Evolutionary conservation across 371 early-diverging fungal genomes (phyloP).

Genomic region (Dichotomocladium elegans): DNA sequence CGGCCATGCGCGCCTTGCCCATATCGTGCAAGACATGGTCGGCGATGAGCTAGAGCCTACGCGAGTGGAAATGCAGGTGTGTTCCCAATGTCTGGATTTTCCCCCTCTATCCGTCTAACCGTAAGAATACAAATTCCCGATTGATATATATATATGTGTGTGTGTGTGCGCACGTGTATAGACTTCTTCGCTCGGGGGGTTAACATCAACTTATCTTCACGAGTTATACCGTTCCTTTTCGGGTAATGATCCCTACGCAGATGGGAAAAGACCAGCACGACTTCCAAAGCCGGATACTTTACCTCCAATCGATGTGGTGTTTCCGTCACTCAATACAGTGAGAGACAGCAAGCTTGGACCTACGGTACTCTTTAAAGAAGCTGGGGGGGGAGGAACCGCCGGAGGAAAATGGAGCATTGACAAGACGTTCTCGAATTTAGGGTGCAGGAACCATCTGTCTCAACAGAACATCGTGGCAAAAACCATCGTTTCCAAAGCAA

Average conservation of each 20-base stretch:
- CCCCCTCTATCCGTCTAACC: too few relatives aligned
- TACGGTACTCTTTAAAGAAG: conserved; percentile 15
- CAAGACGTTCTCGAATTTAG: too few relatives aligned
- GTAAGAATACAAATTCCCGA: not conserved
- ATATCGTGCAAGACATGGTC: conserved; percentile 19
- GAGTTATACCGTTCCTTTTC: conserved; percentile 40
- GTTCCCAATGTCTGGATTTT: not conserved
- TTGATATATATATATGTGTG: not conserved
- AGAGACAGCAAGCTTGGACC: conserved; percentile 26
- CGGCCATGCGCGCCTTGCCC: conserved; percentile 39
- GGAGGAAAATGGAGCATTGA: not conserved
- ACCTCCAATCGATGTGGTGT: conserved; percentile 34
- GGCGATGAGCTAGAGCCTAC: conserved; percentile 11
- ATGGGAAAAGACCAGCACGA: conserved; percentile 5
- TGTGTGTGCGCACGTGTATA: conserved; percentile 3
- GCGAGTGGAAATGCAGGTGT: conserved; percentile 45
- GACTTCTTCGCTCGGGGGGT: conserved; percentile 42
- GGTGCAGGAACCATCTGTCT: conserved; percentile 45
- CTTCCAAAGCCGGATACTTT: conserved; percentile 10
- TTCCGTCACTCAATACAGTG: conserved; percentile 29
- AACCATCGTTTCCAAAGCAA: conserved; percentile 34
- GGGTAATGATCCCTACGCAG: conserved; percentile 23
- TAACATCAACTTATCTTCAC: conserved; percentile 23
- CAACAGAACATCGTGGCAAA: conserved; percentile 25
- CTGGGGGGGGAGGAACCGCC: not conserved